These are phyloP conservation scores for Hymenoscyphus occultus DNA, from an alignment of 2,329 filamentous ascomycete species.

Conservation along the genomic window DNA sequence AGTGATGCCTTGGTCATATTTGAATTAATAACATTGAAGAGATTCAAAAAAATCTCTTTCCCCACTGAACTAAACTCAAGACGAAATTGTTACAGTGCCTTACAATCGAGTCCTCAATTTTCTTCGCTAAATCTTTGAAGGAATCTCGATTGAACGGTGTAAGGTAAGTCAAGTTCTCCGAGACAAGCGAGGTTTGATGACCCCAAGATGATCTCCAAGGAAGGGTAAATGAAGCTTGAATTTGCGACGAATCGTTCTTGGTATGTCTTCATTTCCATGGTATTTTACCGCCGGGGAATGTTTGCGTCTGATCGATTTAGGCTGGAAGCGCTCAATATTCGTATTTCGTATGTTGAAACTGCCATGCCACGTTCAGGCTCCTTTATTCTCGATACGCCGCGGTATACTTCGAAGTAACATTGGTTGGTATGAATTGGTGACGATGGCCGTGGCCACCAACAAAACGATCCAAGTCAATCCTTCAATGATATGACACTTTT, in stretches of 20 bases:
- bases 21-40: background rate
- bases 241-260: background rate
- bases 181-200: constrained; percentile 12
- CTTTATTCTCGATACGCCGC: background rate
- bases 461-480: no score
- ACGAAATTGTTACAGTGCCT: no score
- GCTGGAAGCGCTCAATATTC: background rate
- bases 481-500: no score
- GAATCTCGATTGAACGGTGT: background rate
- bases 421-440: no score
- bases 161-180: background rate
- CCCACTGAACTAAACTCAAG: no score
- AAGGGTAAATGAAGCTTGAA: background rate
- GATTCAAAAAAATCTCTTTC: no score
- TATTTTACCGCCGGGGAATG: background rate
- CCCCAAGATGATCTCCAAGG: constrained; percentile 1
- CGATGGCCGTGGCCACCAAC: no score
- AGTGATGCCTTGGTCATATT: background rate
- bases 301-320: background rate
- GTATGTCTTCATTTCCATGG: background rate
- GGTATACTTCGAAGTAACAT: no score
- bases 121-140: no score
- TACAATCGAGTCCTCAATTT: no score
- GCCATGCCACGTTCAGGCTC: background rate
- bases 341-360: background rate